Evolutionary conservation across 352 stramenopile genomes (phyloP), one percentile per base, ranked within the genome.

Genomic region (Pythium dissotocum): DNA sequence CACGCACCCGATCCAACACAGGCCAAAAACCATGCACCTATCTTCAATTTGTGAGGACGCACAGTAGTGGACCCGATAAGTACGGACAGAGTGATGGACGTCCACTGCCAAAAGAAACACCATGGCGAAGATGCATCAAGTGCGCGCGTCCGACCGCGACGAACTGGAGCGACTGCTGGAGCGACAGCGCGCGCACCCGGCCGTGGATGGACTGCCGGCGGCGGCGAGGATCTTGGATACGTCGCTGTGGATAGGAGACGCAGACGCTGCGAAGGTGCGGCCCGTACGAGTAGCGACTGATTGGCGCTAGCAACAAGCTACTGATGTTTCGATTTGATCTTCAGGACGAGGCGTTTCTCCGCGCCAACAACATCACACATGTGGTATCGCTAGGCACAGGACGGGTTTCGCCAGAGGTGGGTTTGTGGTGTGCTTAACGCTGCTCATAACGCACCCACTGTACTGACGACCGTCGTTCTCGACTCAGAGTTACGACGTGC

Each of bases 321-420:
- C 59, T n/a, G 21, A 58, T 69, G 18, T 21, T 55, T 16, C 4
- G 16, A 4, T 32, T 24, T 38, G 28, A 40, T 32, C 28, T 2
- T 28, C 57, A 88, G 77, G 76, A 90, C 55, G 46, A 52, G 18
- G 46, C 63, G 16, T 85, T 88, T 64, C 77, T 91, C 2, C 54
- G 71, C 10, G 44, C 62, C 13, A 78, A 84, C 60, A 55, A 57
- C 13, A 87, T 94, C 48, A 67, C 69, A 36, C 72, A 75, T 21
- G 69, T 92, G 33, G 42, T 91, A 10, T 87, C 85, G 35, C 69
- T 94, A 33, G 83, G 83, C 16, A 92, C 85, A 7, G 80, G 78
- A 7, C 71, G 79, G 46, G 71, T 94, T 26, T 65, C 80, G 33
- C 76, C 60, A 24, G 70, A 80, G 71, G 82, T 90, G 42, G 14